Percentiles rank a stretch among this genome's conserved stretches.
Evolutionary conservation across 202 grass and related monocot genomes (phyloP).

Genomic region (Schoenoplectus triqueter): DNA sequence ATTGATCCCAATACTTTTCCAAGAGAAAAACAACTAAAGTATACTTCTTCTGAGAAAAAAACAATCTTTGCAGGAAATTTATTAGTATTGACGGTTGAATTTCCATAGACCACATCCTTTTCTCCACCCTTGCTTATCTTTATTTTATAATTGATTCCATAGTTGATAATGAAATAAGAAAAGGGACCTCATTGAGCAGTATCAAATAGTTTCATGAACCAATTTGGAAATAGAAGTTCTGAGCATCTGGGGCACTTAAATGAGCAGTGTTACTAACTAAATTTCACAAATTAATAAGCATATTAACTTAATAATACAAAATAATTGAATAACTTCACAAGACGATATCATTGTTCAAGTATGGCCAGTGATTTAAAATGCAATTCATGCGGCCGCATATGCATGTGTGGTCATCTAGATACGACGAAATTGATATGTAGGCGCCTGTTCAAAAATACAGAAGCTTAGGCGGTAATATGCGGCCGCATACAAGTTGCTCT

Average conservation of each 20-base stretch:
- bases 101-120: not conserved
- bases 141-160: conserved; percentile 8
- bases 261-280: not conserved
- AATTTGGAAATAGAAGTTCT: not conserved
- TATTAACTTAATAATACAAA: not conserved
- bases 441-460: no score
- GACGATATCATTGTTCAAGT: not conserved
- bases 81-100: not conserved
- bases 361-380: not conserved
- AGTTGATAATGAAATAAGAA: not conserved
- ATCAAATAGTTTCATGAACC: conserved; percentile 13
- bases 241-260: not conserved
- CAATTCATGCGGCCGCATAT: no score
- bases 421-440: no score
- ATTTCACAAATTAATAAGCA: conserved; percentile 5
- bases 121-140: not conserved
- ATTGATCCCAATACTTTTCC: not conserved
- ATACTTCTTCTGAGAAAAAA: not conserved
- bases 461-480: no score
- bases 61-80: not conserved
- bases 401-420: no score
- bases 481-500: no score
- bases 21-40: not conserved
- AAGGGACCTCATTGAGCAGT: not conserved
- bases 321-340: conserved; percentile 9